Evolutionary conservation across 2,329 filamentous ascomycete genomes (phyloP), one percentile per base, ranked within the genome.

Genomic region (Celoporthe dispersa): DNA sequence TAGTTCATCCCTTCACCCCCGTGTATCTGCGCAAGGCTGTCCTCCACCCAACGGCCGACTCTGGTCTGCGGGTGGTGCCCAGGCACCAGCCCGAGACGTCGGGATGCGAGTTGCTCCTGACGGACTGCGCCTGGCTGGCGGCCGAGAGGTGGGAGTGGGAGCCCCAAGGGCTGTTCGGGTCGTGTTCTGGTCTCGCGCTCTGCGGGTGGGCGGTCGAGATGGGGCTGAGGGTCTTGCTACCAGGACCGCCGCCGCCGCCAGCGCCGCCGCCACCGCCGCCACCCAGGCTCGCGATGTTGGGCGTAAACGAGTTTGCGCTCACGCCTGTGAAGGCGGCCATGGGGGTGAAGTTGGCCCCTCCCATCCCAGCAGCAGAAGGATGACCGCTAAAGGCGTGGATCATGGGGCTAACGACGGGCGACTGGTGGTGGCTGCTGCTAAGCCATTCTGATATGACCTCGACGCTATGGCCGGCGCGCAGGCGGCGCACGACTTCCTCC

Each of bases 381-480:
- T 48, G 74, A 3, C 75, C 76, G 9, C 73, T 70, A 39, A 81
- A 78, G 6, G 75, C 71, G 9, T 79, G 74, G 41, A 79, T 71
- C 48, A 79, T 71, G 37, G 76, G 62, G 63, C 75, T 75, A 65
- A 78, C 77, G n/a, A 74, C 75, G 25, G 81, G 71, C 9, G 79
- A 22, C 31, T 59, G 35, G 8, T 22, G 37, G 2, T 31, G n/a
- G 35, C 60, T 62, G 61, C 39, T 44, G 61, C 25, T 80, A 1
- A 90, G 80, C 83, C 85, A 88, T 65, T 88, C 85, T 5, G 86
- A 85, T 68, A 91, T 87, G 61, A 71, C 80, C 60, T 89, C 87
- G 31, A 89, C 78, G 11, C 82, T 80, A 71, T 89, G 85, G 57
- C 88, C 88, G 35, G 77, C 80, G 57, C 85, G 86, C 59, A 90